A percentile compares a stretch with the other conserved stretches of the same genome.
phyloP scores from a whole-genome alignment of 768 basidiomycete species.

The Kwoniella sp. region DNA sequence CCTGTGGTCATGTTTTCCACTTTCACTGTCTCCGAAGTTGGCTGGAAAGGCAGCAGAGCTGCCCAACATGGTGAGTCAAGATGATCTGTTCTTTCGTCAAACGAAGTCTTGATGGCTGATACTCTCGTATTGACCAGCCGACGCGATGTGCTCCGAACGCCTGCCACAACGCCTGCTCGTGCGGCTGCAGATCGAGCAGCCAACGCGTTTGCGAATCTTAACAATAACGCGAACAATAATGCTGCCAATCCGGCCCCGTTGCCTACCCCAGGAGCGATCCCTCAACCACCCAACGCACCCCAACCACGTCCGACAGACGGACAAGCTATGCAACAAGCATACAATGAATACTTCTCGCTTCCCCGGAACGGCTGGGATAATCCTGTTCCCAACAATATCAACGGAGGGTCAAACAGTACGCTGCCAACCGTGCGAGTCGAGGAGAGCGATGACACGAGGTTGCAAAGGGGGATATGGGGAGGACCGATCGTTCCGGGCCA shows the following conservation, averaged over 20 bases:
- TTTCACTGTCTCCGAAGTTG: conserved; percentile 95
- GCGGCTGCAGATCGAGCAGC: conserved; percentile 6
- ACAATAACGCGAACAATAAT: neutral
- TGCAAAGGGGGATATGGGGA: conserved; percentile 48
- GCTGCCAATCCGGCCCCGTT: conserved; percentile 25
- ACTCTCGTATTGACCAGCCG: conserved; percentile 42
- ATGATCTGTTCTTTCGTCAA: neutral
- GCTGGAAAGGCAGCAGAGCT: conserved; percentile 98
- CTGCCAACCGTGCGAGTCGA: conserved; percentile 1
- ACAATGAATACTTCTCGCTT: conserved; percentile 43
- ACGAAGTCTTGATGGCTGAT: neutral
- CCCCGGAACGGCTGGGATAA: conserved; percentile 20
- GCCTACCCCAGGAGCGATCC: conserved; percentile 51
- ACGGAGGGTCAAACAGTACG: conserved; percentile 27
- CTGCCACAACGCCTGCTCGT: conserved; percentile 21
- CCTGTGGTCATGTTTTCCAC: conserved; percentile 97
- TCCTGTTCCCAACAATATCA: conserved; percentile 5
- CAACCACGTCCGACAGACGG: conserved; percentile 44
- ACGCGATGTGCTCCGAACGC: conserved; percentile 38
- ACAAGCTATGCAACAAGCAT: conserved; percentile 35
- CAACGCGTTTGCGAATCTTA: neutral
- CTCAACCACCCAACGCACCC: conserved; percentile 29
- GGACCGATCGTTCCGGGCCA: conserved; percentile 40
- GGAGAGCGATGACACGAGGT: conserved; percentile 24
- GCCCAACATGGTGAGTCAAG: conserved; percentile 89